phyloP scores from a whole-genome alignment of 2,329 filamentous ascomycete genomes.

The Akanthomyces uredinophilus region DNA sequence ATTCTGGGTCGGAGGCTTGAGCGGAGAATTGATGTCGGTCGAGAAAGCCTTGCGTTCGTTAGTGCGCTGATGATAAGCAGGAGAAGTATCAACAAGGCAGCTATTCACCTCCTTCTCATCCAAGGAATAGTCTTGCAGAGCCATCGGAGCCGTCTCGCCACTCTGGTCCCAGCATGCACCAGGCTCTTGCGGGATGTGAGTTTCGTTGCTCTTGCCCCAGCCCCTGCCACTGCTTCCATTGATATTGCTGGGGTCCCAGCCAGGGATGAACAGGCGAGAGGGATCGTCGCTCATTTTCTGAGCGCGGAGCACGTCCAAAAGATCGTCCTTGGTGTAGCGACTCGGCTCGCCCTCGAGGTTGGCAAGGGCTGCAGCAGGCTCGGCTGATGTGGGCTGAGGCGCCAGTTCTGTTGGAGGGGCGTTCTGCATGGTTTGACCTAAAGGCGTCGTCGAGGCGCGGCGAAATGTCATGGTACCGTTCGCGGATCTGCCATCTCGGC shows the following conservation, averaged over 20 bases:
- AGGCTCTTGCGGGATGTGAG: slow-evolving; percentile 70
- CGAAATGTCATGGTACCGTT: slow-evolving; percentile 63
- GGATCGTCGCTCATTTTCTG: slow-evolving; percentile 48
- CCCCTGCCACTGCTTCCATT: slow-evolving; percentile 59
- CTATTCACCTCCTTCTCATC: slow-evolving; percentile 55
- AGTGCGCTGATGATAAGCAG: background rate
- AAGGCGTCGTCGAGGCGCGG: slow-evolving; percentile 55
- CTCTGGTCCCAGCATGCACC: slow-evolving; percentile 84
- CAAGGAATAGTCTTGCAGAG: slow-evolving; percentile 61
- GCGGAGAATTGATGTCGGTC: slow-evolving; percentile 84
- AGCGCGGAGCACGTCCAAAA: slow-evolving; percentile 66
- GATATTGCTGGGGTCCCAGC: slow-evolving; percentile 72
- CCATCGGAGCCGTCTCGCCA: slow-evolving; percentile 66
- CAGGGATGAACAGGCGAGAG: slow-evolving; percentile 63
- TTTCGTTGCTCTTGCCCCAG: slow-evolving; percentile 76
- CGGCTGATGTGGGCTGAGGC: slow-evolving; percentile 33
- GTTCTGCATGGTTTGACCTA: slow-evolving; percentile 36
- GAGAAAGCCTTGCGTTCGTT: slow-evolving; percentile 60
- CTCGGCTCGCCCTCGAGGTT: slow-evolving; percentile 37
- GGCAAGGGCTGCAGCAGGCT: slow-evolving; percentile 31
- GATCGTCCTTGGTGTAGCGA: slow-evolving; percentile 73
- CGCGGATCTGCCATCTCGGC: slow-evolving; percentile 51
- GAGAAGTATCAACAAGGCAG: background rate
- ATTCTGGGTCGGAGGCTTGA: slow-evolving; percentile 80
- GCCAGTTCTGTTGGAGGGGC: slow-evolving; percentile 33